Evolutionary conservation across 768 basidiomycete species (phyloP).

Genomic region (Mycena indigotica): DNA sequence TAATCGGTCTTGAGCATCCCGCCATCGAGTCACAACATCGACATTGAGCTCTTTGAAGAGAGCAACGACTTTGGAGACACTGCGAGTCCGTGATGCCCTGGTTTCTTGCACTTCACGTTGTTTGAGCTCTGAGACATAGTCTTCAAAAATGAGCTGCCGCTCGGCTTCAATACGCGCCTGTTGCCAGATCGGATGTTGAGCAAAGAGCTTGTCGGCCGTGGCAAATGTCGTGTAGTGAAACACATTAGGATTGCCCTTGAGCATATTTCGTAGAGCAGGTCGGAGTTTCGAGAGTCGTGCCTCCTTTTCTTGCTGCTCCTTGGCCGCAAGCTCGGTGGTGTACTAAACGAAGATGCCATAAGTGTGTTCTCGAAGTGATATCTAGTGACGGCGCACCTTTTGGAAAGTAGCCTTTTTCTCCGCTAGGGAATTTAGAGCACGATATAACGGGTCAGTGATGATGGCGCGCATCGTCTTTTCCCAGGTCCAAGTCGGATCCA

Average conservation of each 20-base stretch:
- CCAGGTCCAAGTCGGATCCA: slow-evolving; percentile 95
- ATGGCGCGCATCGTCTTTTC: slow-evolving; percentile 97
- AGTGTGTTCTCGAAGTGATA: background rate
- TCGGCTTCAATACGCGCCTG: slow-evolving; percentile 85
- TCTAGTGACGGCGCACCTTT: slow-evolving; percentile 57
- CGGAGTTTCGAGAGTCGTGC: slow-evolving; percentile 81
- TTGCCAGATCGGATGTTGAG: slow-evolving; percentile 89
- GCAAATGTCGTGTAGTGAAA: slow-evolving; percentile 90
- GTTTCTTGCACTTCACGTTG: slow-evolving; percentile 87
- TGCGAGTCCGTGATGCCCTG: slow-evolving; percentile 73
- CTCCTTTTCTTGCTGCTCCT: slow-evolving; percentile 86
- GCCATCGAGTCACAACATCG: slow-evolving; percentile 93
- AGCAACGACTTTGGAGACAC: slow-evolving; percentile 78
- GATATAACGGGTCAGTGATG: slow-evolving; percentile 97
- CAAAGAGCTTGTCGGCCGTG: slow-evolving; percentile 85
- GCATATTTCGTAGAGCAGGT: slow-evolving; percentile 83
- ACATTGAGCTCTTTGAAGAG: slow-evolving; percentile 88
- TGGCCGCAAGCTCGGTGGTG: slow-evolving; percentile 70
- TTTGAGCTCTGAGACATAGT: slow-evolving; percentile 85
- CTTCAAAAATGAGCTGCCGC: slow-evolving; percentile 85
- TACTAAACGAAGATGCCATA: slow-evolving; percentile 52
- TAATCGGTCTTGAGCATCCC: slow-evolving; percentile 77
- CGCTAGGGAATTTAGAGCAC: slow-evolving; percentile 87
- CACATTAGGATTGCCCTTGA: slow-evolving; percentile 84
- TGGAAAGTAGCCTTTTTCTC: slow-evolving; percentile 95